Evolutionary conservation across 2,329 filamentous ascomycete genomes (phyloP).

Genomic region (Paramyrothecium roridum): DNA sequence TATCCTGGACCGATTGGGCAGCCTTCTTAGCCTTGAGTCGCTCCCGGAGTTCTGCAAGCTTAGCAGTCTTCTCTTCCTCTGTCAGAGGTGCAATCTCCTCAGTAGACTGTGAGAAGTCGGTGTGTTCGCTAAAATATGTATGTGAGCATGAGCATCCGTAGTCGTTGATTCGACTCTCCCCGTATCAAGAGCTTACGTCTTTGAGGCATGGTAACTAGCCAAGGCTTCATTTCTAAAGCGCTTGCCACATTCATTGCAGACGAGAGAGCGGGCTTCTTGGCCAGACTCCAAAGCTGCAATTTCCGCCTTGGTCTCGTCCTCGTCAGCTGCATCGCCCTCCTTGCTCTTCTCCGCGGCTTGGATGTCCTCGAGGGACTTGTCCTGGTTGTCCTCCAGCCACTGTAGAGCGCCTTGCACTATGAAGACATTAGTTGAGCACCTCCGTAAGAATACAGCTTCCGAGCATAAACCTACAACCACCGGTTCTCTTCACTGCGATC

Average conservation of each 20-base stretch:
- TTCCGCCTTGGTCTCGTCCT: slow-evolving; percentile 47
- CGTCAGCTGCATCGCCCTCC: slow-evolving; percentile 45
- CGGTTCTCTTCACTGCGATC: slow-evolving; percentile 79
- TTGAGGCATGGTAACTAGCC: slow-evolving; percentile 86
- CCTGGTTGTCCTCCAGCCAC: slow-evolving; percentile 91
- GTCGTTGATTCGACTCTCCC: too few relatives aligned
- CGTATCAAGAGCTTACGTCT: slow-evolving; percentile 54
- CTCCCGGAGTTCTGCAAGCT: slow-evolving; percentile 69
- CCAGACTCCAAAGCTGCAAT: slow-evolving; percentile 67
- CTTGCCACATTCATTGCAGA: slow-evolving; percentile 95
- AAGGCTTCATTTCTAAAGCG: slow-evolving; percentile 77
- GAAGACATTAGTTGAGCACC: slow-evolving; percentile 6
- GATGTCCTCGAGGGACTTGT: slow-evolving; percentile 82
- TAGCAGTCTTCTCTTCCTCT: slow-evolving; percentile 84
- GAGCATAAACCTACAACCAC: slow-evolving; percentile 60
- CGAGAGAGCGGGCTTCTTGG: slow-evolving; percentile 72
- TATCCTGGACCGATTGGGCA: slow-evolving; percentile 66
- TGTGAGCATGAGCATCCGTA: too few relatives aligned
- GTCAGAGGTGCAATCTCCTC: slow-evolving; percentile 90
- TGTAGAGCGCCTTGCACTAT: slow-evolving; percentile 84
- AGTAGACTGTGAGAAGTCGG: slow-evolving; percentile 88
- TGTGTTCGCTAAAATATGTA: slow-evolving; percentile 79
- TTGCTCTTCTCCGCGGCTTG: slow-evolving; percentile 41
- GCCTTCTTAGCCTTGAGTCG: slow-evolving; percentile 72
- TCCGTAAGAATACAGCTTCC: background rate